Base-by-base conservation (phyloP, 1,139 yeast genomes). In the Hemisphaericaspora xylanilytica region DNA sequence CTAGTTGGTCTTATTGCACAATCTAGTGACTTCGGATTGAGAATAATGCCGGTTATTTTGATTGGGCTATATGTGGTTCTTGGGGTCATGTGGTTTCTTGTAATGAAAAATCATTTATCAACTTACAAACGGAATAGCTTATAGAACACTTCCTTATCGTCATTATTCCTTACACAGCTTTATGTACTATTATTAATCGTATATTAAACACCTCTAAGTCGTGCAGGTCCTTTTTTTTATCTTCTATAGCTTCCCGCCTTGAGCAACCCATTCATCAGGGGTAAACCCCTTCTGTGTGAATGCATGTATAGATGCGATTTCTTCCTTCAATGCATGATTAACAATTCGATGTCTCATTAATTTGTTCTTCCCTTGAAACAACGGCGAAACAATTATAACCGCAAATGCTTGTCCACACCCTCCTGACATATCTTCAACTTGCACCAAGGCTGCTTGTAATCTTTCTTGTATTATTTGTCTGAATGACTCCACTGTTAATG, bases 371-470 rank as follows among this genome's bases (percentile, higher is more conserved):
- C 95, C 95, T 45, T 70, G 63, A 61, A 92, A 92, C 28, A 73
- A 34, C 4, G 58, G 50, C 10, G 92, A 82, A 14, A 92, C 97
- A 18, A 94, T 90, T 3, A 86, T 76, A 28, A 89, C 88, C 5
- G 88, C 90, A 62, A 83, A 85, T 3, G 94, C 92, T 56, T 85
- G 94, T 4, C 95, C 95, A 58, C 95, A 85, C 0, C 95, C 95
- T 6, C 95, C 89, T 29, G 87, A 80, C 76, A 82, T 79, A 45
- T 78, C 84, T 50, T 80, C 84, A 4, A 81, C 86, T 50, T 78
- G 79, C 4, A 78, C 85, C 41, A 78, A 67, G 1, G 59, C 50
- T 2, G 85, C 82, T 21, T 65, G 60, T 17, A 80, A 65, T 38
- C 80, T 61, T n/a, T 74, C 71, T 42, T 66, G 61, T 37, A 80